These are phyloP conservation scores for Eragrostis nindensis DNA, from an alignment of 176 grass and related monocot species.

Conservation along the genomic window DNA sequence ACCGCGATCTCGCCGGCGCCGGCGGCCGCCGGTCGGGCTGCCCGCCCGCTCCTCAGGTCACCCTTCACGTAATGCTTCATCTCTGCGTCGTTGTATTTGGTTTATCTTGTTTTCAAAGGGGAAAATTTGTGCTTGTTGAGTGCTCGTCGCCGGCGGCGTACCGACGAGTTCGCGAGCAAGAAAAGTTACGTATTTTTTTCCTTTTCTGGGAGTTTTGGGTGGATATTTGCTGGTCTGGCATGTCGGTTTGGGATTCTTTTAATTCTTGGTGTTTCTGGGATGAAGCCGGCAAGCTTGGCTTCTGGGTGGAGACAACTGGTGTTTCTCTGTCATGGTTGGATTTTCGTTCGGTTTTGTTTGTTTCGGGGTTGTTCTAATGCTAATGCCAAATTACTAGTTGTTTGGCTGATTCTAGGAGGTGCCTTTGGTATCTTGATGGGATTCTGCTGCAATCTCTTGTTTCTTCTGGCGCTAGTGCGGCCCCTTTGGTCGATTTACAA, in stretches of 20 bases:
- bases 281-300: constrained; percentile 20
- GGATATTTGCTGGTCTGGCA: constrained; percentile 12
- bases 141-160: neutral
- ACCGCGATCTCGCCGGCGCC: neutral
- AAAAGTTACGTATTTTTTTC: neutral
- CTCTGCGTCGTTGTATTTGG: neutral
- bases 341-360: neutral
- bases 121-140: neutral
- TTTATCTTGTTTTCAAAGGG: neutral
- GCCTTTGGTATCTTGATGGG: constrained; percentile 3
- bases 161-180: neutral
- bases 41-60: neutral
- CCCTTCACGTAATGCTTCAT: constrained; percentile 25
- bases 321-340: constrained; percentile 21
- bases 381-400: neutral
- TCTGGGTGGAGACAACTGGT: constrained; percentile 27
- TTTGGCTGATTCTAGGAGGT: neutral
- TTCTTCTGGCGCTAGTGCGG: neutral
- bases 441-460: constrained; percentile 12
- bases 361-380: neutral
- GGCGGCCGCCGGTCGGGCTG: neutral
- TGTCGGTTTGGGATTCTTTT: neutral
- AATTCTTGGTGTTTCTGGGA: neutral
- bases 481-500: constrained; percentile 22
- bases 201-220: neutral